A percentile compares a stretch with the other conserved stretches of the same genome.
Evolutionary conservation across 2,329 filamentous ascomycete genomes (phyloP).

Genomic region (Microsporum canis): DNA sequence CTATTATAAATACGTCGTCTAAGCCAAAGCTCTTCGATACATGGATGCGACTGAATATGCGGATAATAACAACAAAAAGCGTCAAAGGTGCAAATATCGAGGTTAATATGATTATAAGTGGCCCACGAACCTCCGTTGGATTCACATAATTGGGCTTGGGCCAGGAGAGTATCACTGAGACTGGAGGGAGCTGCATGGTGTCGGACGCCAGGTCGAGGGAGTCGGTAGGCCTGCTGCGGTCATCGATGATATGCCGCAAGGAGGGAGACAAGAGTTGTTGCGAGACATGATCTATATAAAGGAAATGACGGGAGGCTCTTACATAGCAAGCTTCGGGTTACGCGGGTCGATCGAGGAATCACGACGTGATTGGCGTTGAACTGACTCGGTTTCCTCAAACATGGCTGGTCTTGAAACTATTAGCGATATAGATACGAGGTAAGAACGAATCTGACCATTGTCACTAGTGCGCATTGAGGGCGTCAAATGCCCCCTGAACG

Average conservation of each 20-base stretch:
- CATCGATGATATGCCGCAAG: not conserved
- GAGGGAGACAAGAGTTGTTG: not conserved
- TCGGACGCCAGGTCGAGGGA: not conserved
- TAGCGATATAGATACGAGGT: too few relatives aligned
- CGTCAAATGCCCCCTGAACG: too few relatives aligned
- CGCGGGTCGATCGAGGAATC: not conserved
- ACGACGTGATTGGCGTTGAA: too few relatives aligned
- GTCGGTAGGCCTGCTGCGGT: not conserved
- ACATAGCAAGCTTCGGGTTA: not conserved
- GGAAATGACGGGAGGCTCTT: not conserved
- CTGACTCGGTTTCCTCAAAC: too few relatives aligned
- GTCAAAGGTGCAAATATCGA: not conserved
- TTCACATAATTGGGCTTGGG: not conserved
- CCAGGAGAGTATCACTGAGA: not conserved
- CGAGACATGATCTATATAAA: not conserved
- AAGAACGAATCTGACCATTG: too few relatives aligned
- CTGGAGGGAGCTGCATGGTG: constrained; percentile 2
- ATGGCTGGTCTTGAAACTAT: too few relatives aligned
- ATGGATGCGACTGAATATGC: not conserved
- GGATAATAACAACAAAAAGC: not conserved
- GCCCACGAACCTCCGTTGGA: not conserved
- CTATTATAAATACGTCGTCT: not conserved
- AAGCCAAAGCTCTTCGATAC: not conserved
- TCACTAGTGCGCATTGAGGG: too few relatives aligned
- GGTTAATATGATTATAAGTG: not conserved